Evolutionary conservation across 2,329 filamentous ascomycete genomes (phyloP), one percentile per base, ranked within the genome.

Genomic region (Canariomyces notabilis): DNA sequence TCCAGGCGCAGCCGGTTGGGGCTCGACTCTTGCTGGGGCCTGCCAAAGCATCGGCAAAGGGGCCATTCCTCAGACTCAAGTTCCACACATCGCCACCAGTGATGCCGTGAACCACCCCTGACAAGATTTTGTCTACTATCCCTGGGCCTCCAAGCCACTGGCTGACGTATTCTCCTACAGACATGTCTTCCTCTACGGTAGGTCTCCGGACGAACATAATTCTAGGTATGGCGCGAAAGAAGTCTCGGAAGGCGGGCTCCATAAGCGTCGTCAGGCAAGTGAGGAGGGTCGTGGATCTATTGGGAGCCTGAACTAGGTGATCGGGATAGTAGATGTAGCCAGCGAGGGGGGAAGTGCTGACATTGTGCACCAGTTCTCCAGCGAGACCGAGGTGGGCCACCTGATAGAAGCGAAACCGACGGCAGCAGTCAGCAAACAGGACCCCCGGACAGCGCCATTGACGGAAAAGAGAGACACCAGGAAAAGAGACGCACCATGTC

Each of bases 311-410:
- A 43, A 89, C 84, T 22, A 93, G 76, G 59, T 83, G 87, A 62
- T 95, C 86, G 2, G 87, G 87, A 60, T 94, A 95, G 74, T 93
- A 96, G 49, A 97, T 72, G 65, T 83, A 96, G 51, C 89, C 85
- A 61, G 72, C 43, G 74, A 73, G 42, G 75, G 67, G 76, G 72
- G 44, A 62, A 34, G 67, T 76, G 4, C 33, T 14, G 18, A n/a
- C 22, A 65, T 65, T 37, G 73, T 81, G 58, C 69, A 69, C 42
- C 23, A 88, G 62, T 48, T 84, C 69, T 44, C 79, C 64, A 18
- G 71, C 72, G 29, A 88, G 66, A 29, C 78, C 15, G 20, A 59
- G 54, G 11, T 39, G 26, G n/a, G 42, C 18, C 31, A 57, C 48
- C 54, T 57, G 37, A 5, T 23, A 15, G 32, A 16, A 12, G 21